Evolutionary conservation across 768 basidiomycete species (phyloP), one percentile per base, ranked within the genome.

Genomic region (Mycena capillaripes): DNA sequence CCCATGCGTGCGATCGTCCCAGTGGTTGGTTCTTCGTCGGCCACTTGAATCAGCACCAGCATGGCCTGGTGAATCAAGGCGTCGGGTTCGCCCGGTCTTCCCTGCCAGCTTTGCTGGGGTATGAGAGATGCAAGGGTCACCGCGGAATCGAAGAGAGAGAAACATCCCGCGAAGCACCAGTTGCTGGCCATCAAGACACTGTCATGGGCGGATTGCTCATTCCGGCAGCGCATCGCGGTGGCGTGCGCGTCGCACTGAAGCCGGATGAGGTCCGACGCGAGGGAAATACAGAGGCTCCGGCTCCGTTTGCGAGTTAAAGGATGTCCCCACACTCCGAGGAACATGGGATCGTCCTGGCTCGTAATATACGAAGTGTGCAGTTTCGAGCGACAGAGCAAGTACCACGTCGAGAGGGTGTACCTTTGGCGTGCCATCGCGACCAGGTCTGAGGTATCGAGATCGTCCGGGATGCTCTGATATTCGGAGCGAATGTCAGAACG

Each of bases 331-430:
- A 70, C 42, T 65, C 72, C 66, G 53, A 71, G 40, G 70, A 69
- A 70, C 55, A 61, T 53, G 34, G 74, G 48, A 38, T 72, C 63
- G 61, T 69, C 50, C 64, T 79, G 74, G 67, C 82, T 82, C 72
- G 82, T 86, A 27, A 84, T 80, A 48, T 83, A 84, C 10, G 85
- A 81, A 23, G 87, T 79, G 74, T 86, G 84, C 4, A 90, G 77
- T 69, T 87, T 88, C 69, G 86, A 80, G 40, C 86, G 83, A 11
- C 79, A 83, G 29, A 84, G 81, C 30, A 87, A 79, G 74, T 86
- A 88, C 86, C 87, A 88, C 16, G 84, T 86, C 27, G 84, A 82
- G 30, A 89, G 81, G 19, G 81, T 82, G 74, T 86, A 84, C 36
- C 86, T 78, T 70, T 88, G 87, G 42, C 82, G 85, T 16, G 82